A percentile compares a stretch with the other conserved stretches of the same genome.
These are phyloP conservation scores for Lasiodiplodia citricola DNA, from an alignment of 2,329 filamentous ascomycete genomes.

Conservation along the genomic window DNA sequence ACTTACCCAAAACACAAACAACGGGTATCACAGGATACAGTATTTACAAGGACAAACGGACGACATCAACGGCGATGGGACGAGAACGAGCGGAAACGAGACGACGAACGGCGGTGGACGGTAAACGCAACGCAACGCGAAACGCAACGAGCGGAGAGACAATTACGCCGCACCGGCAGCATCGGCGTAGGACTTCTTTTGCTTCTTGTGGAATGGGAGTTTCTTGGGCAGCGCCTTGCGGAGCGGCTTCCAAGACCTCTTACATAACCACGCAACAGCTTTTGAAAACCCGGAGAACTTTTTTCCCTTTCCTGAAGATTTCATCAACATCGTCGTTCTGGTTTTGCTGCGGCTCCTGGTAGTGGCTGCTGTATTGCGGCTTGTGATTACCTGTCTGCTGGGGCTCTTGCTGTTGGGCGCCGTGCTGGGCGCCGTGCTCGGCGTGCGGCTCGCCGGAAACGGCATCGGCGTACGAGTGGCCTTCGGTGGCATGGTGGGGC, in stretches of 20 bases:
- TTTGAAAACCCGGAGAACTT: slow-evolving; percentile 68
- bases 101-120: not conserved
- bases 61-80: not conserved
- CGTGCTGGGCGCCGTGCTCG: slow-evolving; percentile 35
- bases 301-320: slow-evolving; percentile 65
- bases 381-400: slow-evolving; percentile 52
- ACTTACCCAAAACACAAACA: slow-evolving; percentile 19
- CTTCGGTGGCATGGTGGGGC: not conserved
- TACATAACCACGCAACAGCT: slow-evolving; percentile 79
- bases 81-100: not conserved
- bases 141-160: not conserved
- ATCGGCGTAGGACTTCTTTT: slow-evolving; percentile 9
- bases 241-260: slow-evolving; percentile 15
- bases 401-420: slow-evolving; percentile 50
- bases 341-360: slow-evolving; percentile 42
- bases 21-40: slow-evolving; percentile 21
- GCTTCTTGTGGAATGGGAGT: not conserved
- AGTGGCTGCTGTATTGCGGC: slow-evolving; percentile 36
- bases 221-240: slow-evolving; percentile 11
- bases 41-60: slow-evolving; percentile 15
- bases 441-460: slow-evolving; percentile 1
- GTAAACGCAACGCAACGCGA: not conserved
- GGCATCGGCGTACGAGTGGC: not conserved
- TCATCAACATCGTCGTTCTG: slow-evolving; percentile 64
- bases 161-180: not conserved